Conservation (phyloP, 768 basidiomycete genomes). For the Psilocybe azurescens region DNA sequence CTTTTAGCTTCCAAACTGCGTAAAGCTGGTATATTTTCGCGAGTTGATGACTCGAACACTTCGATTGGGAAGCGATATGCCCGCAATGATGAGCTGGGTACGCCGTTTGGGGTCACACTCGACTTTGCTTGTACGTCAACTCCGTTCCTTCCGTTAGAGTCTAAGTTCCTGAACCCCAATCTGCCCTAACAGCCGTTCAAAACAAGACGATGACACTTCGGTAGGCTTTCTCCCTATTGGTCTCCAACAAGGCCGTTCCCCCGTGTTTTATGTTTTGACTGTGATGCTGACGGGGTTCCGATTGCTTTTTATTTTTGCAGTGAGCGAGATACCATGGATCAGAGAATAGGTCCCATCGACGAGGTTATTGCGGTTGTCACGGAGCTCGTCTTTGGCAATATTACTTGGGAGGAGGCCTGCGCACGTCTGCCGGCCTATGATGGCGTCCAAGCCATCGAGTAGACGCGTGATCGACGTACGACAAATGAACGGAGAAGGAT, state of each 20-base stretch:
- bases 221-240: constrained; percentile 48
- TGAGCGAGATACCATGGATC: constrained; percentile 94
- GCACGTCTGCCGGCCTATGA: constrained; percentile 77
- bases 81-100: constrained; percentile 97
- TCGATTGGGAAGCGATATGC: constrained; percentile 98
- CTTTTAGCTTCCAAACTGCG: constrained; percentile 83
- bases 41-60: constrained; percentile 95
- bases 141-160: background rate
- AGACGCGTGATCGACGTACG: background rate
- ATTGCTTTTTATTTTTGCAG: constrained; percentile 41
- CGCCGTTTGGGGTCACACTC: constrained; percentile 94
- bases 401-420: constrained; percentile 83
- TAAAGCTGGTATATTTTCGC: constrained; percentile 85
- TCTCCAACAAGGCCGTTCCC: constrained; percentile 5
- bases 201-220: constrained; percentile 94
- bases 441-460: constrained; percentile 86
- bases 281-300: constrained; percentile 5
- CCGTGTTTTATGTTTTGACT: constrained; percentile 12
- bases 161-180: constrained; percentile 10
- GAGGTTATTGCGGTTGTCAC: constrained; percentile 83
- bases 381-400: constrained; percentile 74
- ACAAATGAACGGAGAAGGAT: background rate
- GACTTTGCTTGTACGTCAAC: constrained; percentile 80
- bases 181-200: constrained; percentile 66
- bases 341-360: constrained; percentile 90